Evolutionary conservation across 495 filamentous ascomycete genomes (phyloP).

Genomic region (Xylaria scruposa): DNA sequence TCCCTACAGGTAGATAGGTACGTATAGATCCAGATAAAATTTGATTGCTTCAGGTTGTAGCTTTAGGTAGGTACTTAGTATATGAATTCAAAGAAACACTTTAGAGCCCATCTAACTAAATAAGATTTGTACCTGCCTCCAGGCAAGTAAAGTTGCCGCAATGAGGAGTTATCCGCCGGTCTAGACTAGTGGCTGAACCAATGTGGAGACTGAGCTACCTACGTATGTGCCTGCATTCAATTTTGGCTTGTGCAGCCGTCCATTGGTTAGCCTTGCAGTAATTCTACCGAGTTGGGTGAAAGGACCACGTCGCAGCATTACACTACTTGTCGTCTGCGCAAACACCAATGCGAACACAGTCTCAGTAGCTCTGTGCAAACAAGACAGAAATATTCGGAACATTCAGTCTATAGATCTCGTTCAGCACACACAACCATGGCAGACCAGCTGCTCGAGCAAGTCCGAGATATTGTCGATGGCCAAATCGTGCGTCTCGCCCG

Average conservation of each 20-base stretch:
- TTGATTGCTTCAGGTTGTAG: no score
- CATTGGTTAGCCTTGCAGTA: conserved; percentile 14
- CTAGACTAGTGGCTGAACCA: background rate
- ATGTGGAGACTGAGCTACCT: background rate
- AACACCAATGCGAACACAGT: conserved; percentile 10
- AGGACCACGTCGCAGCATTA: conserved; percentile 23
- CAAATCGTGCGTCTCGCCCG: conserved; percentile 71
- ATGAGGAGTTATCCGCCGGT: background rate
- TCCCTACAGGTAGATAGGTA: no score
- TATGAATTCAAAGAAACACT: background rate
- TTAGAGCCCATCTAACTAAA: background rate
- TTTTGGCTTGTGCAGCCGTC: conserved; percentile 8
- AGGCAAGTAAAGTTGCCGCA: background rate
- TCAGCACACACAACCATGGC: conserved; percentile 61
- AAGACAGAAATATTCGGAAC: background rate
- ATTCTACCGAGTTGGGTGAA: background rate
- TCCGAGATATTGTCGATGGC: conserved; percentile 80
- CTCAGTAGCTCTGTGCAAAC: conserved; percentile 5
- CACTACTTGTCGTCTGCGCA: background rate
- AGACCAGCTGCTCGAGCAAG: conserved; percentile 74
- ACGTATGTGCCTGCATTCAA: background rate
- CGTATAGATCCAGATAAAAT: no score
- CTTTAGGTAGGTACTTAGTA: no score
- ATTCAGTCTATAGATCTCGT: conserved; percentile 18
- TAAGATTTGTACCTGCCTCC: background rate